Evolutionary conservation across 2,329 filamentous ascomycete species (phyloP).

Genomic region (Diaporthe sp.): DNA sequence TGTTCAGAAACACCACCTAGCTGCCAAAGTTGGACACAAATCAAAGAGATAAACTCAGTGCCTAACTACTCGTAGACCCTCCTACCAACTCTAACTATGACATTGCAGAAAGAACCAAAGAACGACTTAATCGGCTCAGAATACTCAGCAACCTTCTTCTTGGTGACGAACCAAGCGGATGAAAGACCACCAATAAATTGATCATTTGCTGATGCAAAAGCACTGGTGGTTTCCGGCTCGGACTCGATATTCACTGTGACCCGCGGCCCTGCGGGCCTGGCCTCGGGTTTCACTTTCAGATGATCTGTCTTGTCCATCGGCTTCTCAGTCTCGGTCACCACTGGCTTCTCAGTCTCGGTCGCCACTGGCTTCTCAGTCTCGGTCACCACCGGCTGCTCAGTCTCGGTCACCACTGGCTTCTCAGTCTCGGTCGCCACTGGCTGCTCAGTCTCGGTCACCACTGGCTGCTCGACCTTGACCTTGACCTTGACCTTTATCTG

Average conservation of each 20-base stretch:
- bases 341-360: too few species aligned
- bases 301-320: too few species aligned
- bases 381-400: too few species aligned
- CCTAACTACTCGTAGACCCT: too few species aligned
- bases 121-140: background rate
- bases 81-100: too few species aligned
- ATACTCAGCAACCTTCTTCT: background rate
- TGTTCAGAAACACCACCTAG: background rate
- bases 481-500: background rate
- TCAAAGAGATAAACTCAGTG: background rate
- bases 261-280: background rate
- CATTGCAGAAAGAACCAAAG: background rate
- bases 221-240: background rate
- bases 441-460: background rate
- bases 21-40: background rate
- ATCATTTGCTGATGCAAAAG: too few species aligned
- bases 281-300: background rate
- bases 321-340: too few species aligned
- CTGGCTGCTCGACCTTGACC: background rate
- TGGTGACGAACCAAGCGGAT: background rate
- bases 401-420: too few species aligned
- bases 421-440: too few species aligned
- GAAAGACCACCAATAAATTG: too few species aligned
- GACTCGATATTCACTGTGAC: background rate
- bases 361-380: too few species aligned